Conservation (phyloP, 768 basidiomycete species). For the Tylopilus sp. region DNA sequence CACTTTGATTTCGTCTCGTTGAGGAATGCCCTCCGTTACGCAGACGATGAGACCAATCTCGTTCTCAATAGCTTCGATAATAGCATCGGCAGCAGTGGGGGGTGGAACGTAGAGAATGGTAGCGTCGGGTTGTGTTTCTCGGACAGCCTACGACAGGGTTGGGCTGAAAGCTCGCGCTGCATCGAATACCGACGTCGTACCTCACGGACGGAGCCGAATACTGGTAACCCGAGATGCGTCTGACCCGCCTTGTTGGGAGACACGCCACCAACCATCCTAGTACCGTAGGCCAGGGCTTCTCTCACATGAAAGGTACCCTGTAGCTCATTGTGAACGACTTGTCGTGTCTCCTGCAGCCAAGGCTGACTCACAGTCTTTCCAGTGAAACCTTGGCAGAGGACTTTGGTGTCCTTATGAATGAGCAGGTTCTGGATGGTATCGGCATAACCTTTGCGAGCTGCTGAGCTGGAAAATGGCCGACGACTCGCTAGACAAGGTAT, state of each 20-base stretch:
- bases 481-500: conserved; percentile 47
- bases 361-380: conserved; percentile 79
- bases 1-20: conserved; percentile 92
- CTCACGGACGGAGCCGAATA: conserved; percentile 90
- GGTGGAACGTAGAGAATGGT: conserved; percentile 97
- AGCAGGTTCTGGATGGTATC: conserved; percentile 89
- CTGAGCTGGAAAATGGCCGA: conserved; percentile 80
- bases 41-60: conserved; percentile 98
- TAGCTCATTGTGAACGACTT: conserved; percentile 4
- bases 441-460: conserved; percentile 73
- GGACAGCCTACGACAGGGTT: conserved; percentile 63
- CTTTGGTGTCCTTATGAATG: conserved; percentile 93
- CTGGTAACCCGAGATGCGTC: conserved; percentile 91
- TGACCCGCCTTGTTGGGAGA: conserved; percentile 96
- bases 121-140: conserved; percentile 84
- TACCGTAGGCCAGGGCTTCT: conserved; percentile 93
- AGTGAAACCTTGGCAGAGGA: conserved; percentile 88
- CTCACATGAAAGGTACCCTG: conserved; percentile 96
- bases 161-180: neutral
- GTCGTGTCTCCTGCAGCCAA: neutral
- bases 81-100: conserved; percentile 93
- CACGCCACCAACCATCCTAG: conserved; percentile 97
- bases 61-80: conserved; percentile 97
- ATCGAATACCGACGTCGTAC: conserved; percentile 39
- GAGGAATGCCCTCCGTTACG: conserved; percentile 98